phyloP scores from a whole-genome alignment of 305 asterid genomes.

The Solanum aculeatissimum region DNA sequence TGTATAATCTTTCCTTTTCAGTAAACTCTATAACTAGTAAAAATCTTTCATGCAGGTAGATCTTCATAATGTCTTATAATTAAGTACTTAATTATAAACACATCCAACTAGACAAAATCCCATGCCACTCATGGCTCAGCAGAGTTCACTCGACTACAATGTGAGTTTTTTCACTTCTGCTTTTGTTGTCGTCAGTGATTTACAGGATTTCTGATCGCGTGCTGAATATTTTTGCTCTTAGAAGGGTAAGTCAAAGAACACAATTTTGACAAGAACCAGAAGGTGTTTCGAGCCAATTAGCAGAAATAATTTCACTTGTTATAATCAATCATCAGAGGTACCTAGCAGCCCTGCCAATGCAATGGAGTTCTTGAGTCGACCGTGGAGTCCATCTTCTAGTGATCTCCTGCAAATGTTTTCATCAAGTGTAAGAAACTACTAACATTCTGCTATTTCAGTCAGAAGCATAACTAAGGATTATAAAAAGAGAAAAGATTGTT shows the following conservation, averaged over 20 bases:
- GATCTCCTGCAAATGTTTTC: slow-evolving; percentile 38
- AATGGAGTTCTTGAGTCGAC: slow-evolving; percentile 39
- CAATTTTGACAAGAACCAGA: slow-evolving; percentile 4
- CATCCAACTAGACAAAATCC: neutral
- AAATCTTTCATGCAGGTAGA: neutral
- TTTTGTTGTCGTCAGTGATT: slow-evolving; percentile 1
- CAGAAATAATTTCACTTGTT: slow-evolving; percentile 1
- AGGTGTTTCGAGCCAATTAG: slow-evolving; percentile 1
- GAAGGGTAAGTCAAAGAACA: neutral
- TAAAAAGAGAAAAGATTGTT: neutral
- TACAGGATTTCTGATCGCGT: neutral
- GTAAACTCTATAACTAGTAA: neutral
- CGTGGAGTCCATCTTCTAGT: slow-evolving; percentile 49
- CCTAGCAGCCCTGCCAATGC: slow-evolving; percentile 29
- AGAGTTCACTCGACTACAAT: neutral
- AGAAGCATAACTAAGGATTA: neutral
- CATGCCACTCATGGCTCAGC: neutral
- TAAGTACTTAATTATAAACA: neutral
- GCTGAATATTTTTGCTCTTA: neutral
- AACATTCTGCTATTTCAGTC: neutral
- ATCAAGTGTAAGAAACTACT: slow-evolving; percentile 27
- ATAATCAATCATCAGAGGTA: slow-evolving; percentile 20
- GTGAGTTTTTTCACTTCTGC: neutral
- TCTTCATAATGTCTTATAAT: neutral
- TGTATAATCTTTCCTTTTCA: neutral